Base-by-base conservation (phyloP, 495 filamentous ascomycete genomes). In the Daldinia childiae region DNA sequence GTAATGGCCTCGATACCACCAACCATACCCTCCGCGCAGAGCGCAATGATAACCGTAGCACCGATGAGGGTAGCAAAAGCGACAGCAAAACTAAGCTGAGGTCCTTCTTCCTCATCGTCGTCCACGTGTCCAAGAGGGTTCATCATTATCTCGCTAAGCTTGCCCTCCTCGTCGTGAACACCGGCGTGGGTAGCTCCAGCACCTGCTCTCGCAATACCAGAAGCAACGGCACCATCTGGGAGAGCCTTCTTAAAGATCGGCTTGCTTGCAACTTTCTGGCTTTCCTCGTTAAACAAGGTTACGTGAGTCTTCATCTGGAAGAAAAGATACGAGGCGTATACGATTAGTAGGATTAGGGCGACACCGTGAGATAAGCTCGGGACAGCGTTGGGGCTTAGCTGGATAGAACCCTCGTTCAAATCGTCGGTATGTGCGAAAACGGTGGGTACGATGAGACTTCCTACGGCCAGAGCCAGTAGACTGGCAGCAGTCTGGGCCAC, bases 21-120 rank as follows among this genome's bases (percentile, higher is more conserved):
- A 21, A 97, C 93, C 88, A 98, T 93, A 77, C 89, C 97, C 76
- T 98, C 94, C 17, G 94, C 92, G 76, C 94, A 97, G 38, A 97
- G 82, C 17, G 91, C 94, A 58, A 98, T 92, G 36, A 97, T 82
- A 14, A 88, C 89, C 6, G 94, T 98, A 1, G 91, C 89, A 36
- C 87, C 81, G 11, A 82, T 82, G 7, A 98, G 86, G 0, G 91
- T 93, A 48, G 87, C 79, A 6, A 95, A 38, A 3, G 94, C 93
- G 45, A 92, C 90, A 38, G 71, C 72, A 43, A 94, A 82, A 26
- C 87, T 86, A 8, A 97, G 83, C 70, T 92, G 87, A 0, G 94
- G 92, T 69, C 87, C 83, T 74, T 97, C 88, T 2, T 89, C 86
- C 59, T 90, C 88, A 7, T 88, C 86, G 0, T 87, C 87, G 3